phyloP scores from a whole-genome alignment of 768 basidiomycete genomes.

The Phaeotremella fagi region DNA sequence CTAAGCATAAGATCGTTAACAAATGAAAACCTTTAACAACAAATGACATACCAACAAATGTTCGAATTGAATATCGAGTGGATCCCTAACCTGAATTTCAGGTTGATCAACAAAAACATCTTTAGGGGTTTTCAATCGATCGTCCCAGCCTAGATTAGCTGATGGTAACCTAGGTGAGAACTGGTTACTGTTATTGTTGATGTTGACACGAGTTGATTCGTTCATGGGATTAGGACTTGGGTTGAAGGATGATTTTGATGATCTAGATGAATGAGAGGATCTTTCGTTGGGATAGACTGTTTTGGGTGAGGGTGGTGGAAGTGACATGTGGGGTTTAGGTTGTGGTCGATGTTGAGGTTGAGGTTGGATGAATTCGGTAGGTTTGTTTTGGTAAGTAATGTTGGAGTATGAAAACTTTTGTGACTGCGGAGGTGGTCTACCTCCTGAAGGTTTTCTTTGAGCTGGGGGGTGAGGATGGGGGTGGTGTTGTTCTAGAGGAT shows the following conservation, averaged over 20 bases:
- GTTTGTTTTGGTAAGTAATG: neutral
- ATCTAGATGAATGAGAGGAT: constrained; percentile 2
- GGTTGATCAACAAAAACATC: neutral
- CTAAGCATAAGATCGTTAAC: constrained; percentile 9
- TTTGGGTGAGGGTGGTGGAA: constrained; percentile 6
- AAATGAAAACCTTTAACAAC: neutral
- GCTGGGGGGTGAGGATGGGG: too few relatives aligned
- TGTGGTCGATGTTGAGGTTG: neutral
- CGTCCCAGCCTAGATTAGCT: constrained; percentile 21
- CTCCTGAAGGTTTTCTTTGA: neutral
- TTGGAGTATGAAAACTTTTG: neutral
- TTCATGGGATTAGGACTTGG: neutral
- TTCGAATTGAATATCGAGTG: constrained; percentile 31
- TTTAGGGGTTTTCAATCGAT: constrained; percentile 17
- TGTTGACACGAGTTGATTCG: constrained; percentile 1
- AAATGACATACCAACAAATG: constrained; percentile 26
- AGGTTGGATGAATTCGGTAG: neutral
- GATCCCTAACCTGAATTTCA: constrained; percentile 8
- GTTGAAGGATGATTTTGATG: constrained; percentile 2
- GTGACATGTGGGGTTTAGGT: constrained; percentile 8
- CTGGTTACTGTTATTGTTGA: constrained; percentile 7
- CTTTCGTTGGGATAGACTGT: neutral
- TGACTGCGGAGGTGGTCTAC: neutral
- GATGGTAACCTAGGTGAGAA: constrained; percentile 18
- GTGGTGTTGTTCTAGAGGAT: neutral